These are phyloP conservation scores for Psidium guajava DNA, from an alignment of 345 rosid genomes.

Conservation along the genomic window DNA sequence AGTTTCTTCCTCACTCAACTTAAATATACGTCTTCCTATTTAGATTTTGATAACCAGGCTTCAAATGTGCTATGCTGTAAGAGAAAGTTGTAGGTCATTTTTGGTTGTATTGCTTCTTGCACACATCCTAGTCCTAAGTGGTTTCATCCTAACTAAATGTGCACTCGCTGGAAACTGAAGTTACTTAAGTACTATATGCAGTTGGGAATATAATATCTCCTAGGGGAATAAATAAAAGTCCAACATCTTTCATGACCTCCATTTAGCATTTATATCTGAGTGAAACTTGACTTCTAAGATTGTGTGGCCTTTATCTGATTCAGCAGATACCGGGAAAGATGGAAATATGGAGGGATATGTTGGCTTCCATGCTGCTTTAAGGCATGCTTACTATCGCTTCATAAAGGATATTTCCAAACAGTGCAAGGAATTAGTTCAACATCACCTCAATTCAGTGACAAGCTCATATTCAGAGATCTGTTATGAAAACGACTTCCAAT, in stretches of 20 bases:
- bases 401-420: constrained; percentile 72
- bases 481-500: constrained; percentile 60
- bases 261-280: not conserved
- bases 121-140: not conserved
- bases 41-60: not conserved
- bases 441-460: constrained; percentile 93
- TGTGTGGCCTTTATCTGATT: not conserved
- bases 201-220: not conserved
- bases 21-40: not conserved
- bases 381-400: constrained; percentile 64
- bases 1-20: not conserved
- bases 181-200: not conserved
- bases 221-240: not conserved
- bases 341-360: constrained; percentile 81
- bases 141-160: not conserved
- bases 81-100: not conserved
- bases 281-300: not conserved
- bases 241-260: not conserved
- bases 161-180: not conserved
- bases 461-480: constrained; percentile 92
- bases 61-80: not conserved
- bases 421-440: constrained; percentile 81
- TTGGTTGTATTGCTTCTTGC: not conserved
- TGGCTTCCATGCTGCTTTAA: constrained; percentile 82
- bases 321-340: constrained; percentile 50